Evolutionary conservation across 768 basidiomycete genomes (phyloP), one percentile per base, ranked within the genome.

Genomic region (Hirschioporus abietinus): DNA sequence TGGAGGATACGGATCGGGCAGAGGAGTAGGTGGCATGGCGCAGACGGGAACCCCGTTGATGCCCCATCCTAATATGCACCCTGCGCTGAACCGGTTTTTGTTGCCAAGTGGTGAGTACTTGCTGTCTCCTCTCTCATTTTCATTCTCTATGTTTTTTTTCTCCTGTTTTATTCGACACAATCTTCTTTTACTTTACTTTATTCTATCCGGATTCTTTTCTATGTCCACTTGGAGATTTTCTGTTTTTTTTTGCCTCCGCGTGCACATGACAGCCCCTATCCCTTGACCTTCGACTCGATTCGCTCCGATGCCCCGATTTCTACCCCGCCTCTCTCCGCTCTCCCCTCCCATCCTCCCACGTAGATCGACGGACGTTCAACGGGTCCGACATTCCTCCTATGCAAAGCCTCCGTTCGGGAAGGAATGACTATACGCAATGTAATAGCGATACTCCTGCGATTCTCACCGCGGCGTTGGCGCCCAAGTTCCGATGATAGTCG

Each of bases 31-130:
- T 7, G 60, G 60, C 60, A 25, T 61, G 60, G 30, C 30, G 30
- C 58, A 59, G 58, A n/a, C n/a, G 20, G 60, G 60, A 17, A 61
- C 60, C 3, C 60, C 60, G 25, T 5, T 61, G 60, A 61, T 61
- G 60, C 60, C 34, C 60, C 82, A 84, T 64, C 79, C 83, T 52
- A 75, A 80, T 57, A 78, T 85, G 1, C 92, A 94, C 74, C 91
- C 91, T 7, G 86, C 87, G 26, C 85, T 97, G 72, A 91, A 93
- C 72, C 85, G 94, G 34, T 97, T 97, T 76, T 83, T 89, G 52
- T 85, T 98, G 18, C 95, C 96, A 0, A 87, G 90, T 66, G 88
- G 91, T 63, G 95, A 93, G 76, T 25, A 30, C 34, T 66, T 35
- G 8, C 30, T 30, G 30, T 30, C 8, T 30, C 30, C 8, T 30